Conservation (phyloP, 768 basidiomycete species). For the Russula brevipes region DNA sequence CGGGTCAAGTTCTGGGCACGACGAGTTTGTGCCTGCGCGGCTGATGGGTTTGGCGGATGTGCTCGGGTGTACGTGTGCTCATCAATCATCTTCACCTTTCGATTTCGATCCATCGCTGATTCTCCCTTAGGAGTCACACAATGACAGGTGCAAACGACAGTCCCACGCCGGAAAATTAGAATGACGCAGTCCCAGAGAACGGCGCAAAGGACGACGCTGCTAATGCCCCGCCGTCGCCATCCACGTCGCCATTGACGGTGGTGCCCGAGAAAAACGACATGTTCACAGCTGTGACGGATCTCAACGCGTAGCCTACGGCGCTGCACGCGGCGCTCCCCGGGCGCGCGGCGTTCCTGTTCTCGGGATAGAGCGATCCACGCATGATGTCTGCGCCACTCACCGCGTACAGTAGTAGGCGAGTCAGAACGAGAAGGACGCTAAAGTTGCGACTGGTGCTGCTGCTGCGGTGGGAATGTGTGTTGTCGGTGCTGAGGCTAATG, state of each 20-base stretch:
- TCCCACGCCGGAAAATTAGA: background rate
- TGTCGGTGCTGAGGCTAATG: conserved; percentile 40
- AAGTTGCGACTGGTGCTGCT: no score
- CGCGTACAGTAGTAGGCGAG: conserved; percentile 32
- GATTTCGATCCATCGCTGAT: no score
- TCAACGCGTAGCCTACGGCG: conserved; percentile 43
- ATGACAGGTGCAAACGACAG: conserved; percentile 42
- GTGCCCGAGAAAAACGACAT: background rate
- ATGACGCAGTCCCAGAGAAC: background rate
- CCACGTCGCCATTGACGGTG: background rate
- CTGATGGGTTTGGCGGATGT: conserved; percentile 77
- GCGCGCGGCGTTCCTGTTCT: conserved; percentile 79
- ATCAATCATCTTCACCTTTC: background rate
- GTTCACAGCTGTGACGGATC: conserved; percentile 33
- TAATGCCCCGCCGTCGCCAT: background rate
- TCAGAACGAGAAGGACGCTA: conserved; percentile 45
- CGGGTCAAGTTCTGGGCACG: conserved; percentile 43
- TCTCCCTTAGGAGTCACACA: conserved; percentile 49
- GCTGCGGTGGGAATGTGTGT: conserved; percentile 41
- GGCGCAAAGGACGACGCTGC: background rate
- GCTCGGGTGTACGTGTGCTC: conserved; percentile 63
- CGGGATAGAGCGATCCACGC: conserved; percentile 85
- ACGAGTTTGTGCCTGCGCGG: conserved; percentile 81
- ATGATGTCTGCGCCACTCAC: conserved; percentile 47
- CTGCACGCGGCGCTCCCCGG: conserved; percentile 65